A percentile compares a stretch with the other conserved stretches of the same genome.
Conservation (phyloP, 2,329 filamentous ascomycete genomes). For the Fusarium haematococcum region DNA sequence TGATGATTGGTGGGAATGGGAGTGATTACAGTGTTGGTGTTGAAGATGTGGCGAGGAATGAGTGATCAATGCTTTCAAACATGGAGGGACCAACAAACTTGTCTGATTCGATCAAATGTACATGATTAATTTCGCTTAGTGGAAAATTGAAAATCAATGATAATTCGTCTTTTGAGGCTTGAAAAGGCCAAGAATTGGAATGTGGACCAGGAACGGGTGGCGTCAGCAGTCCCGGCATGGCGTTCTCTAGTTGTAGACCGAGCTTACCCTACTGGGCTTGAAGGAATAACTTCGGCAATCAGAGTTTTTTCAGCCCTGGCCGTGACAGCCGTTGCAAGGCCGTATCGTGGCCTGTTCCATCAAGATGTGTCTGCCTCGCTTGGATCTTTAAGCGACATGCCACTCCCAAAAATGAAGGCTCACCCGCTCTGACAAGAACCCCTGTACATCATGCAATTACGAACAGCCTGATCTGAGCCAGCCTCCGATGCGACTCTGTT, state of each 20-base stretch:
- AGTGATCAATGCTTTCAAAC: neutral
- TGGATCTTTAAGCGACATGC: neutral
- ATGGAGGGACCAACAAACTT: neutral
- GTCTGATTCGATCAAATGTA: neutral
- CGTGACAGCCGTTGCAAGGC: neutral
- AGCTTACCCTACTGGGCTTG: neutral
- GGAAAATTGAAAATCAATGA: neutral
- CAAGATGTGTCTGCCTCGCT: neutral
- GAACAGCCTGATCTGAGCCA: neutral
- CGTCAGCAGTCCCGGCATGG: neutral
- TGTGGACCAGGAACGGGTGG: neutral
- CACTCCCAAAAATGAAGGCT: neutral
- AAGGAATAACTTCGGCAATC: neutral
- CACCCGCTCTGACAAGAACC: neutral
- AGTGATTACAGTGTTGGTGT: neutral
- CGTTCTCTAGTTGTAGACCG: neutral
- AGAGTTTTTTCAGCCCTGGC: neutral
- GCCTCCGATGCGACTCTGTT: neutral
- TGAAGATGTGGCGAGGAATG: neutral
- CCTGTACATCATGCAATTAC: neutral
- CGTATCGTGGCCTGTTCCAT: neutral
- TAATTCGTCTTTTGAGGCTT: neutral
- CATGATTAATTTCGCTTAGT: neutral
- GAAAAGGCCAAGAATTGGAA: neutral
- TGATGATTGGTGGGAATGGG: neutral